phyloP scores from a whole-genome alignment of 345 rosid species.

The Cardiospermum halicacabum region DNA sequence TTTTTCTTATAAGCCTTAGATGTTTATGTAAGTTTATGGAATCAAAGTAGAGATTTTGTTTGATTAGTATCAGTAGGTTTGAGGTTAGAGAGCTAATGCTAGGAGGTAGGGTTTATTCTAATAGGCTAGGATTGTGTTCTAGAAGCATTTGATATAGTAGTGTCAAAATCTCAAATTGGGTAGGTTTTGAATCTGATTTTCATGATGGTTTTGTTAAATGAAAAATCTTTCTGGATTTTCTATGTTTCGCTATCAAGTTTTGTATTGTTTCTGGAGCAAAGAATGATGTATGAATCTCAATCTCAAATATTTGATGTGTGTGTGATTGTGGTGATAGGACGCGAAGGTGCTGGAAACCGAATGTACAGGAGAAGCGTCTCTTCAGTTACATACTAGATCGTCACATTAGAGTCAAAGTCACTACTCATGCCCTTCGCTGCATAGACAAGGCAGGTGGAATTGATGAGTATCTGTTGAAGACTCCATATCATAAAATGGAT shows the following conservation, averaged over 20 bases:
- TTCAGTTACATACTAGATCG: conserved; percentile 90
- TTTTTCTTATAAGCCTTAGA: too few species aligned
- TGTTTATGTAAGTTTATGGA: too few species aligned
- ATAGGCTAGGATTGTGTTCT: background rate
- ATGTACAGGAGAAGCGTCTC: conserved; percentile 84
- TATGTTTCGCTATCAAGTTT: background rate
- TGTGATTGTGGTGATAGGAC: conserved; percentile 38
- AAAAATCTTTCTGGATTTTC: background rate
- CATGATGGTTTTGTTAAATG: too few species aligned
- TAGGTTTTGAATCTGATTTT: too few species aligned
- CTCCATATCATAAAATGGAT: conserved; percentile 95
- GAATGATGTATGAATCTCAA: conserved; percentile 7
- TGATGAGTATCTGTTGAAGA: conserved; percentile 91
- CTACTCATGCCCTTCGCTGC: conserved; percentile 92
- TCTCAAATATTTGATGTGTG: conserved; percentile 8
- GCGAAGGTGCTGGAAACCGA: conserved; percentile 88
- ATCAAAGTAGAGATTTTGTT: background rate
- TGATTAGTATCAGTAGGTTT: background rate
- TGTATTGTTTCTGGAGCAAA: background rate
- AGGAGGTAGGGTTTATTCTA: background rate
- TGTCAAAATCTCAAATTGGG: background rate
- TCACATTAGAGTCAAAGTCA: conserved; percentile 85
- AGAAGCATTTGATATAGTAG: background rate
- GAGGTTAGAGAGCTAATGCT: background rate
- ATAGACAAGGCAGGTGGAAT: conserved; percentile 96